phyloP scores from a whole-genome alignment of 2,329 filamentous ascomycete species.

The Tricladium varicosporioides region DNA sequence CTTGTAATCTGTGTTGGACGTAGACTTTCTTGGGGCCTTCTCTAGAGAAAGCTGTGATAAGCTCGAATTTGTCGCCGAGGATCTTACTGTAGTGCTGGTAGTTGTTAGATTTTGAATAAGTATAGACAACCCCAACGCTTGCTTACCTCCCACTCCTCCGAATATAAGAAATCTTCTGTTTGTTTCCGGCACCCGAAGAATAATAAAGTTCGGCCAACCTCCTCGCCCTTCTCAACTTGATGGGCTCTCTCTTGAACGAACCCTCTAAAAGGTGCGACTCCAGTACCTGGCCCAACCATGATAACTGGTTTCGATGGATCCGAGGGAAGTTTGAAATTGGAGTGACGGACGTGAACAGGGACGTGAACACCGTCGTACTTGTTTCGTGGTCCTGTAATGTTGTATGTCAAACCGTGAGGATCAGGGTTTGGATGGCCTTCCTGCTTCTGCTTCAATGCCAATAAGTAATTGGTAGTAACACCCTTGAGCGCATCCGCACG shows the following conservation, averaged over 20 bases:
- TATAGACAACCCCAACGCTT: background rate
- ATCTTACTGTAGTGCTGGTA: slow-evolving; percentile 74
- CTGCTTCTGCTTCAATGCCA: slow-evolving; percentile 95
- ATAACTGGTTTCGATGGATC: slow-evolving; percentile 93
- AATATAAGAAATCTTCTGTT: slow-evolving; percentile 90
- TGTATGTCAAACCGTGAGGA: slow-evolving; percentile 81
- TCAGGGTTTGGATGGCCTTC: slow-evolving; percentile 81
- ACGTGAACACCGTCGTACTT: slow-evolving; percentile 96
- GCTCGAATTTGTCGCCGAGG: slow-evolving; percentile 84
- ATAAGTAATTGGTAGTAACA: slow-evolving; percentile 93
- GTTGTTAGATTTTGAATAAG: slow-evolving; percentile 18
- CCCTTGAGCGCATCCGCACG: slow-evolving; percentile 80
- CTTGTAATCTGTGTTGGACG: slow-evolving; percentile 88
- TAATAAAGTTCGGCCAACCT: slow-evolving; percentile 81
- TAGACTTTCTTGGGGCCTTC: slow-evolving; percentile 88
- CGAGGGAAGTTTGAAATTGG: slow-evolving; percentile 98
- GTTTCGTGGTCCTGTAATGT: slow-evolving; percentile 85
- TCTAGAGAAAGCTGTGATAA: slow-evolving; percentile 94
- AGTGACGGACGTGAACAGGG: slow-evolving; percentile 93
- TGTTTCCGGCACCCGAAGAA: slow-evolving; percentile 94
- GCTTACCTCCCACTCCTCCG: slow-evolving; percentile 88
- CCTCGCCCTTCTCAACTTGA: slow-evolving; percentile 74
- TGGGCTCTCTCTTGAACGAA: slow-evolving; percentile 93
- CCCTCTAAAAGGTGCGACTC: slow-evolving; percentile 92
- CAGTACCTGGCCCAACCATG: slow-evolving; percentile 93